Evolutionary conservation across 139 green algal species (phyloP), one percentile per base, ranked within the genome.

Genomic region (Chlamydomonas eustigma): DNA sequence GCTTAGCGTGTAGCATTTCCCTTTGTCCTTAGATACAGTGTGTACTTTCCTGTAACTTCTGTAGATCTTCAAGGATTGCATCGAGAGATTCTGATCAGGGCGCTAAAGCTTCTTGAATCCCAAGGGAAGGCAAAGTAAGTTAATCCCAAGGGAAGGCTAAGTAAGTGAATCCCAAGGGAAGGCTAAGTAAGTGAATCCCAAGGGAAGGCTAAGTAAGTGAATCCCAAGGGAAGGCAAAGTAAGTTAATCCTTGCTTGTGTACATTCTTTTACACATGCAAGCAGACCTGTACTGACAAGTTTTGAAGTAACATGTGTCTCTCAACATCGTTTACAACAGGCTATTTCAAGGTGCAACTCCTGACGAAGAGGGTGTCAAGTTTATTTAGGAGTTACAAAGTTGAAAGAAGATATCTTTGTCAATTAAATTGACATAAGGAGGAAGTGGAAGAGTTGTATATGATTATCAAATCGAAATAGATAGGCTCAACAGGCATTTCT

Each of bases 291-390:
- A 22, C 12, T 33, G 35, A 3, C 4, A 4, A 12, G 37, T 32
- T 34, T 35, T 58, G 52, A 28, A 51, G 34, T 51, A 12, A 6
- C 4, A 51, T 6, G 4, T 74, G 30, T 50, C 30, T 18, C 8
- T 74, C 30, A 44, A 25, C 30, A 50, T n/a, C 58, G 52, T 34
- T 24, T 28, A 37, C 3, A n/a, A 4, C 5, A 92, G 86, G 76
- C 50, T 91, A 28, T 94, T 94, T 82, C 84, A 83, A 39, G 89
- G 89, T 0, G 66, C 64, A 5, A 80, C 77, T 2, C 74, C 78
- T 1, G 90, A 90, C 30, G 90, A 93, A 4, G 83, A 89, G 39
- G 90, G 90, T 25, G 81, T 94, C 51, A 94, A 94, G 79, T 93
- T 94, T 35, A 75, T 89, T 35, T 88, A 39, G 75, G 44, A 58